A percentile compares a stretch with the other conserved stretches of the same genome.
phyloP scores from a whole-genome alignment of 306 rosid species.

The Acmispon strigosus region DNA sequence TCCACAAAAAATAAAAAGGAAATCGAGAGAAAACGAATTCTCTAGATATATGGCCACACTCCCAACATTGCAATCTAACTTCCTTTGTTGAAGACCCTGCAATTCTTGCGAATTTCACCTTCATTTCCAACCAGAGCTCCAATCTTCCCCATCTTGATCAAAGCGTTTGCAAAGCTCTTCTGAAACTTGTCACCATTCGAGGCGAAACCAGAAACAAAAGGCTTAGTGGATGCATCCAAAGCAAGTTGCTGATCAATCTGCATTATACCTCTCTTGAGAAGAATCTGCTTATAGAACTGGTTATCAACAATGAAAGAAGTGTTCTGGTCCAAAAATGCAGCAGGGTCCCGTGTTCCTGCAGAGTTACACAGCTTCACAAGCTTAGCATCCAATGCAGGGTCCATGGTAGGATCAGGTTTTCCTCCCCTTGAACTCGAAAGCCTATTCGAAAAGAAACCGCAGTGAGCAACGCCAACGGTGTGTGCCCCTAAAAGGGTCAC shows the following conservation, averaged over 20 bases:
- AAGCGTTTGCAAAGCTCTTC: conserved; percentile 32
- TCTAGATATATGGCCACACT: no score
- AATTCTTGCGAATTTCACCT: conserved; percentile 43
- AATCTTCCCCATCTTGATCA: conserved; percentile 35
- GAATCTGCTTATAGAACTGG: conserved; percentile 33
- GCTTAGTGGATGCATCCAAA: conserved; percentile 12
- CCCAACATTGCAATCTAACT: background rate
- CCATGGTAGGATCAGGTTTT: conserved; percentile 45
- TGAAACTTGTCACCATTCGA: conserved; percentile 13
- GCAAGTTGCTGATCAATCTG: conserved; percentile 47
- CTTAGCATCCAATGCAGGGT: conserved; percentile 26
- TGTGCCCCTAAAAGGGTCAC: conserved; percentile 58
- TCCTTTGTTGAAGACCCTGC: conserved; percentile 26
- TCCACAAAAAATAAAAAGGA: no score
- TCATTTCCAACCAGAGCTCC: conserved; percentile 32
- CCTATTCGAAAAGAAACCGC: conserved; percentile 19
- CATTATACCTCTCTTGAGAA: conserved; percentile 30
- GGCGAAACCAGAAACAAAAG: conserved; percentile 33
- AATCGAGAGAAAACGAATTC: no score
- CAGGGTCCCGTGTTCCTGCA: background rate
- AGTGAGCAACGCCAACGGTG: conserved; percentile 42
- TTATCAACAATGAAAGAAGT: conserved; percentile 38
- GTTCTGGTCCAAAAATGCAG: conserved; percentile 31
- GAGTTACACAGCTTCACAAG: conserved; percentile 15
- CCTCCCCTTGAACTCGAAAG: conserved; percentile 19